phyloP scores from a whole-genome alignment of 2,329 filamentous ascomycete species.

The Diplodia mutila region DNA sequence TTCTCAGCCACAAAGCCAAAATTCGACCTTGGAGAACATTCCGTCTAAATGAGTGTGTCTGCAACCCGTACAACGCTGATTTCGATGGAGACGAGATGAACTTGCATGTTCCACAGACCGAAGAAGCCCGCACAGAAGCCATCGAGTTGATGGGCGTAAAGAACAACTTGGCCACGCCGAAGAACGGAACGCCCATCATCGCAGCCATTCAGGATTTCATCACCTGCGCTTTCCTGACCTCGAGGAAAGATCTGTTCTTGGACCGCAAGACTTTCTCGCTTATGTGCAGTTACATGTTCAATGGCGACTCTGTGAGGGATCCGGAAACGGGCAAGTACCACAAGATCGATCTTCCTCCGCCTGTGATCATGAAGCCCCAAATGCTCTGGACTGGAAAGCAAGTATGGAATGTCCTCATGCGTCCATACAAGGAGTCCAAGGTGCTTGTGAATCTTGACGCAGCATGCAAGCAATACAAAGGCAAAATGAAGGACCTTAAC shows the following conservation, averaged over 20 bases:
- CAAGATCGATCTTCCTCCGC: constrained; percentile 81
- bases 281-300: constrained; percentile 92
- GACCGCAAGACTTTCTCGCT: constrained; percentile 87
- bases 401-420: constrained; percentile 88
- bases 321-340: constrained; percentile 54
- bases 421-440: constrained; percentile 80
- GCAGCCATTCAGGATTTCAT: constrained; percentile 99
- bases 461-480: constrained; percentile 80
- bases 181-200: constrained; percentile 97
- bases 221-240: constrained; percentile 88
- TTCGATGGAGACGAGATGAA: constrained; percentile 99
- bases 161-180: constrained; percentile 91
- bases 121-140: constrained; percentile 93
- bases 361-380: constrained; percentile 82
- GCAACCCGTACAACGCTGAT: constrained; percentile 97
- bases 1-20: constrained; percentile 93
- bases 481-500: constrained; percentile 77
- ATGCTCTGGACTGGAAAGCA: constrained; percentile 97
- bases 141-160: constrained; percentile 98
- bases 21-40: constrained; percentile 95
- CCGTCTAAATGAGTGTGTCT: constrained; percentile 96
- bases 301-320: constrained; percentile 61
- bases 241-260: constrained; percentile 90
- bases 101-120: constrained; percentile 93
- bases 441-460: constrained; percentile 92